These are phyloP conservation scores for Colletotrichum tropicale DNA, from an alignment of 2,329 filamentous ascomycete species.

Conservation along the genomic window DNA sequence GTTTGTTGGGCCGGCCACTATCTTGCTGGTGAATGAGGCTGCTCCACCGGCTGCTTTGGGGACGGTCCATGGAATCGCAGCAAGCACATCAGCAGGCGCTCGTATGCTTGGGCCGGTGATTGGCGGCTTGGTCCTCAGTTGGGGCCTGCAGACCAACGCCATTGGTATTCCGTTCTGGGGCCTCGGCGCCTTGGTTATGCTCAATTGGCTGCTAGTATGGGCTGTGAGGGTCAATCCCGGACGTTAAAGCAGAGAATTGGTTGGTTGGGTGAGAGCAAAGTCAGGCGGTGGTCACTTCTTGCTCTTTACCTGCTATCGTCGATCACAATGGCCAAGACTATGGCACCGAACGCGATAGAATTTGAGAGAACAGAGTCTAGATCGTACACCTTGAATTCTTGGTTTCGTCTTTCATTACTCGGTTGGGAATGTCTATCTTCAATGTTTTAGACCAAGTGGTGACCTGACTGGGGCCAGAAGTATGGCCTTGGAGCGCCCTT, in stretches of 20 bases:
- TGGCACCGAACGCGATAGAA: not conserved
- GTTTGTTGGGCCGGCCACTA: slow-evolving; percentile 27
- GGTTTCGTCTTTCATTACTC: not conserved
- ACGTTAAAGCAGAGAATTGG: not conserved
- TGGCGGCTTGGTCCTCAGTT: slow-evolving; percentile 25
- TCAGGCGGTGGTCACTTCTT: not conserved
- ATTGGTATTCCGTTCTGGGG: not conserved
- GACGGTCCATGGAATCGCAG: slow-evolving; percentile 28
- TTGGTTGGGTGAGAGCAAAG: not conserved
- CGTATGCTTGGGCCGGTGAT: slow-evolving; percentile 26
- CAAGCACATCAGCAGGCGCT: slow-evolving; percentile 26
- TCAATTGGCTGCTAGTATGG: not conserved
- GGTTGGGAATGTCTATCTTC: not conserved
- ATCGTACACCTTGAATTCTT: not conserved
- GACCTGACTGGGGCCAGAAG: not conserved
- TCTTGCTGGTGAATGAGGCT: slow-evolving; percentile 28
- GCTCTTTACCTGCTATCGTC: not conserved
- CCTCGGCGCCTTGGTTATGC: not conserved
- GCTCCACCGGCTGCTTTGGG: slow-evolving; percentile 25
- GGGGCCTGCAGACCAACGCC: slow-evolving; percentile 20
- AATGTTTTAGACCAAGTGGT: not conserved
- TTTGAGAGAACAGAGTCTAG: not conserved
- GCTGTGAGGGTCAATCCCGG: not conserved
- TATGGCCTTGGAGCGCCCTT: rapidly evolving
- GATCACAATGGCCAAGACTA: not conserved